These are phyloP conservation scores for Bolboschoenus planiculmis DNA, from an alignment of 176 grass and related monocot genomes.

Conservation along the genomic window DNA sequence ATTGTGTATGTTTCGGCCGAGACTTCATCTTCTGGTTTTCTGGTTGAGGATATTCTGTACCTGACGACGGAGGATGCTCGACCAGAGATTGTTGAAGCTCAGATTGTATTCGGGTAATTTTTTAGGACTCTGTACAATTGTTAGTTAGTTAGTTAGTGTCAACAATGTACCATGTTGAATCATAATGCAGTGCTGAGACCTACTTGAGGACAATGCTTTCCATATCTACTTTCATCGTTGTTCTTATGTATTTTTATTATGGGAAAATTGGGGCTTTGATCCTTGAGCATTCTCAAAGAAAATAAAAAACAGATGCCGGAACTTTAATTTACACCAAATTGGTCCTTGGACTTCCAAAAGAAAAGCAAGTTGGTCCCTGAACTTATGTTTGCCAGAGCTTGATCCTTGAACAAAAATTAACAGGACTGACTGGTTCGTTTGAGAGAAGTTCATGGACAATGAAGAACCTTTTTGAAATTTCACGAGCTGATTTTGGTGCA, in stretches of 20 bases:
- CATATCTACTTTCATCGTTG: neutral
- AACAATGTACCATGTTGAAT: neutral
- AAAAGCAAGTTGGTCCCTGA: neutral
- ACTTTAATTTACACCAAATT: neutral
- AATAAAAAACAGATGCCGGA: neutral
- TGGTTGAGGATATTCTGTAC: conserved; percentile 66
- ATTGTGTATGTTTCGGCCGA: conserved; percentile 55
- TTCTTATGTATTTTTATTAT: neutral
- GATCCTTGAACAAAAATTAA: neutral
- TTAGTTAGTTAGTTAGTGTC: neutral
- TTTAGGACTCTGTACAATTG: neutral
- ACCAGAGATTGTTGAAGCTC: conserved; percentile 48
- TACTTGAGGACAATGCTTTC: neutral
- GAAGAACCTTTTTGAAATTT: neutral
- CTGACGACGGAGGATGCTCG: conserved; percentile 43
- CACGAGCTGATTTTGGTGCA: neutral
- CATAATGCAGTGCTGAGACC: neutral
- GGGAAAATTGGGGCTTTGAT: neutral
- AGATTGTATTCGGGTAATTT: conserved; percentile 68
- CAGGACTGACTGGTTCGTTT: neutral
- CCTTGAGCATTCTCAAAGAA: neutral
- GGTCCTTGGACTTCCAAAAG: neutral
- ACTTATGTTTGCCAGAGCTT: neutral
- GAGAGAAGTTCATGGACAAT: neutral
- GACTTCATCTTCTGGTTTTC: conserved; percentile 69